These are phyloP conservation scores for Cudoniella acicularis DNA, from an alignment of 495 filamentous ascomycete genomes.

Conservation along the genomic window DNA sequence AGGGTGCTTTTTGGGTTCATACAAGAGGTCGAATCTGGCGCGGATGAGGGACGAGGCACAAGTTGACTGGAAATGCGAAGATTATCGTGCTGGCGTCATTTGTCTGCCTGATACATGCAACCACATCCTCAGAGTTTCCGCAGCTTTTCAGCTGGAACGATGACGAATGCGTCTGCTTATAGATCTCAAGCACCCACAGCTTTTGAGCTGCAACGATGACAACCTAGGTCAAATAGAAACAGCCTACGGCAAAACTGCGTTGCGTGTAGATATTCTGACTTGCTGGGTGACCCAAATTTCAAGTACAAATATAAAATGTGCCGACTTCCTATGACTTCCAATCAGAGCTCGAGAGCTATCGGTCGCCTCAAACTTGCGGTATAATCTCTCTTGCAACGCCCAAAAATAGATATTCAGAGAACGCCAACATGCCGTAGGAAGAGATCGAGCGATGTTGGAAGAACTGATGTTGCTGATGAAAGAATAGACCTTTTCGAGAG, in stretches of 20 bases:
- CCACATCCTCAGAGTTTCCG: no score
- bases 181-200: no score
- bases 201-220: no score
- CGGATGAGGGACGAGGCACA: not conserved
- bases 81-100: not conserved
- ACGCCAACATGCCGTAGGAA: slow-evolving; percentile 17
- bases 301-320: slow-evolving; percentile 10
- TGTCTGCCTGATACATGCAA: no score
- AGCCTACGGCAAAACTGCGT: no score
- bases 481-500: not conserved
- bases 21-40: slow-evolving; percentile 33
- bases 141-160: no score
- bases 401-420: slow-evolving; percentile 16
- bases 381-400: slow-evolving; percentile 25
- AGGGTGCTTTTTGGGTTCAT: slow-evolving; percentile 68
- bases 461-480: slow-evolving; percentile 21
- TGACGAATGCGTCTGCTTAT: no score
- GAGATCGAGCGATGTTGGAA: slow-evolving; percentile 15
- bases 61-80: not conserved
- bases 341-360: slow-evolving; percentile 26
- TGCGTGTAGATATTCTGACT: no score
- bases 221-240: no score
- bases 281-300: no score
- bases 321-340: slow-evolving; percentile 30
- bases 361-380: slow-evolving; percentile 30